Conservation (phyloP, 2,329 filamentous ascomycete genomes). For the Emydomyces testavorans region DNA sequence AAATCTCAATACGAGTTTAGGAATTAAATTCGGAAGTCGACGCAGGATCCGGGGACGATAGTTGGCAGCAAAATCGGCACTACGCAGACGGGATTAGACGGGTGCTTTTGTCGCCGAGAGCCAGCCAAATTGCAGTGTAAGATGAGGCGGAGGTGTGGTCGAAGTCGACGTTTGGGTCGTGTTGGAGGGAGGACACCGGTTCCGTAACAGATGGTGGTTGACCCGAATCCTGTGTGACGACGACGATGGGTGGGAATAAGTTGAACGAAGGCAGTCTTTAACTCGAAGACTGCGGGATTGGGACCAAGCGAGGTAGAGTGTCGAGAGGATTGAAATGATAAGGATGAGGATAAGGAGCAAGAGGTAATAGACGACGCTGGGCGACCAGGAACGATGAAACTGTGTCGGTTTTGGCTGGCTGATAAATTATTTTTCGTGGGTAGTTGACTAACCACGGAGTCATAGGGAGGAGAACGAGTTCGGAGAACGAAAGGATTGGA, state of each 20-base stretch:
- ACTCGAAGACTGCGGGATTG: neutral
- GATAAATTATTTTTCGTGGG: constrained; percentile 4
- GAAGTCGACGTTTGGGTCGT: neutral
- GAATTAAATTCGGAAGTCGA: constrained; percentile 2
- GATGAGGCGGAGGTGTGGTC: neutral
- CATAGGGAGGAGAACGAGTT: constrained; percentile 1
- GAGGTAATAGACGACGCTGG: neutral
- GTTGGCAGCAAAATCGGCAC: constrained; percentile 1
- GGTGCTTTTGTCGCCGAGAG: neutral
- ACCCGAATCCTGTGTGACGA: constrained; percentile 9
- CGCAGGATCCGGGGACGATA: neutral
- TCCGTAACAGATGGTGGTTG: constrained; percentile 4
- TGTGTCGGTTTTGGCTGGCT: constrained; percentile 8
- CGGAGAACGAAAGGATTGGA: constrained; percentile 1
- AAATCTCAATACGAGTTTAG: neutral
- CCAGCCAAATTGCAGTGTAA: neutral
- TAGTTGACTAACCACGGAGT: constrained; percentile 7
- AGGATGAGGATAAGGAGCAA: neutral
- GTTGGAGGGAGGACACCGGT: neutral
- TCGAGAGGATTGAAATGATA: constrained; percentile 7
- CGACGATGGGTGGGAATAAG: neutral
- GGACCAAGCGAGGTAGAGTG: neutral
- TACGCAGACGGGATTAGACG: neutral
- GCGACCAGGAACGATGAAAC: constrained; percentile 6
- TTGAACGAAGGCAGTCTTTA: neutral